A percentile compares a stretch with the other conserved stretches of the same genome.
Evolutionary conservation across 257 asterid species (phyloP).

Genomic region (Solanum megistacrolobum): DNA sequence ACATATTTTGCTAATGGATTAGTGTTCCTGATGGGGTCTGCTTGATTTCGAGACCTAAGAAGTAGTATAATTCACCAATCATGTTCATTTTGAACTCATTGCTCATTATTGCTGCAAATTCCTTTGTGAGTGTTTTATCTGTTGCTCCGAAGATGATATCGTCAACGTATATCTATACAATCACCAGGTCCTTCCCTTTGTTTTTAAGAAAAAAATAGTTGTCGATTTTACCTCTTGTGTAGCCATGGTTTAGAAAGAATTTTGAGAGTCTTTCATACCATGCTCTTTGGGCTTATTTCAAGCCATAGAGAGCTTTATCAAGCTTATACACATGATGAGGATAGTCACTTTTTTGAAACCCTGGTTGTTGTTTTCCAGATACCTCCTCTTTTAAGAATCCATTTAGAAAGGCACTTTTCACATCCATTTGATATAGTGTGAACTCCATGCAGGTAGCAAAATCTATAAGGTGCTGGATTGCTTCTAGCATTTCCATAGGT

Average conservation of each 20-base stretch:
- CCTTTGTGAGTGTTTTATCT: neutral
- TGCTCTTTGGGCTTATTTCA: too few species aligned
- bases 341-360: too few species aligned
- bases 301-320: neutral
- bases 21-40: neutral
- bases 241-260: neutral
- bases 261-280: neutral
- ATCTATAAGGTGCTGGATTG: neutral
- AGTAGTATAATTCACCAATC: neutral
- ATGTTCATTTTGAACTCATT: neutral
- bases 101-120: neutral
- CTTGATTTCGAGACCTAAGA: neutral
- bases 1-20: neutral
- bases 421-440: neutral
- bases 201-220: too few species aligned
- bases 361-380: neutral
- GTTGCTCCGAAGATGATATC: too few species aligned
- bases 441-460: neutral
- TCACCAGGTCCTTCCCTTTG: neutral
- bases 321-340: neutral
- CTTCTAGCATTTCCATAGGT: neutral
- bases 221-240: neutral
- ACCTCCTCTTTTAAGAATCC: neutral
- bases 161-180: too few species aligned
- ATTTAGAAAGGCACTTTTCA: neutral